Percentiles rank a stretch among this genome's conserved stretches.
Evolutionary conservation across 768 basidiomycete species (phyloP).

Genomic region (Lactarius sp.): DNA sequence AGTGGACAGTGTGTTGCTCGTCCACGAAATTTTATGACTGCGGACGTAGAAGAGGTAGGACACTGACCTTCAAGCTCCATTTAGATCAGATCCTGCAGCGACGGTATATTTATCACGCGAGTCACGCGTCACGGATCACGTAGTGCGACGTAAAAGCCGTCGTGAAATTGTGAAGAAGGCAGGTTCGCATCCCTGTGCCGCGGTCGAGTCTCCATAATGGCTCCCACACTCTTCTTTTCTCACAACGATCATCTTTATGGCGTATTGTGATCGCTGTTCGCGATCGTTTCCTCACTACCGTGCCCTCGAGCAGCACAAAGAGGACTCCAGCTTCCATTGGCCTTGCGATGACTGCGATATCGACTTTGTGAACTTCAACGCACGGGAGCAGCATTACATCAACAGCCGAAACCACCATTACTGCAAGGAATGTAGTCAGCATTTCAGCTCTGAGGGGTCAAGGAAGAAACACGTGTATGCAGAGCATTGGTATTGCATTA

Average conservation of each 20-base stretch:
- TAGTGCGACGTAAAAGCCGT: too few species aligned
- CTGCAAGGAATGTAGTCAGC: not conserved
- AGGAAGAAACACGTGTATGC: not conserved
- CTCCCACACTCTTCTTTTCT: not conserved
- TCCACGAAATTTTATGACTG: too few species aligned
- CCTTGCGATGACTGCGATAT: constrained; percentile 42
- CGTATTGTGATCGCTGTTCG: constrained; percentile 6
- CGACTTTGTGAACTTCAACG: constrained; percentile 37
- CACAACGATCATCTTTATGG: not conserved
- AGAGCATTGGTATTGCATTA: not conserved
- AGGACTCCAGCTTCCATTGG: constrained; percentile 36
- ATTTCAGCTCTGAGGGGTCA: not conserved
- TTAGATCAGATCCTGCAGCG: too few species aligned
- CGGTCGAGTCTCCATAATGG: too few species aligned
- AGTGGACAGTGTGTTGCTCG: too few species aligned
- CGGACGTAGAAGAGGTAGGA: too few species aligned
- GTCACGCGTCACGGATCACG: too few species aligned
- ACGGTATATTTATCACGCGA: too few species aligned
- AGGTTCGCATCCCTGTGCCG: too few species aligned
- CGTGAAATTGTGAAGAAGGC: too few species aligned
- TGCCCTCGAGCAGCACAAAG: constrained; percentile 30
- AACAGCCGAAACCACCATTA: not conserved
- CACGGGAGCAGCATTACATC: not conserved
- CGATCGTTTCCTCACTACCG: constrained; percentile 23
- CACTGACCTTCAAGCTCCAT: too few species aligned